These are phyloP conservation scores for Lentithecium fluviatile DNA, from an alignment of 495 filamentous ascomycete species.

Conservation along the genomic window DNA sequence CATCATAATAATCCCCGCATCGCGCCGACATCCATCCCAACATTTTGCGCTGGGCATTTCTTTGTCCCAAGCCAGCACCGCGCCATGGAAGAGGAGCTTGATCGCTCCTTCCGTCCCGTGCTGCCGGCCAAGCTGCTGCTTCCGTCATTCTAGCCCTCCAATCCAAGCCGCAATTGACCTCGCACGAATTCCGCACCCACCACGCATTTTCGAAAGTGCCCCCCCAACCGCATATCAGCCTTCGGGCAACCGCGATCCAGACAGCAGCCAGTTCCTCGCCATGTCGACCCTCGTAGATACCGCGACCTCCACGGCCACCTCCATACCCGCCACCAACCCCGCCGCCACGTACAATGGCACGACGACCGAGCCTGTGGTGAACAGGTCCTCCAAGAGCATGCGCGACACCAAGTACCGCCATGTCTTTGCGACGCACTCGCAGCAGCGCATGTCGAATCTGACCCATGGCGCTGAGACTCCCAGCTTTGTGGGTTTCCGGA, in stretches of 20 bases:
- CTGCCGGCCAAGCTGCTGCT: constrained; percentile 15
- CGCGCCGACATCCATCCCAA: too few species aligned
- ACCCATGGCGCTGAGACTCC: constrained; percentile 76
- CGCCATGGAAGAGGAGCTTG: too few species aligned
- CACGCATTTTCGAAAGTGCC: constrained; percentile 2
- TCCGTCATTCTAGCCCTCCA: constrained; percentile 7
- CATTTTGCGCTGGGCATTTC: too few species aligned
- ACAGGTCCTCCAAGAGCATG: constrained; percentile 10
- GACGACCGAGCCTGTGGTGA: background rate
- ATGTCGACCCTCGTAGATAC: constrained; percentile 31
- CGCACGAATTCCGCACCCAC: constrained; percentile 5
- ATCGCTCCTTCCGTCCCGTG: too few species aligned
- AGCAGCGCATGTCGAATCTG: constrained; percentile 70
- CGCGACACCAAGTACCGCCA: constrained; percentile 73
- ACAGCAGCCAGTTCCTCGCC: background rate
- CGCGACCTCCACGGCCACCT: constrained; percentile 17
- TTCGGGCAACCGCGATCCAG: background rate
- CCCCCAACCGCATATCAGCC: constrained; percentile 6
- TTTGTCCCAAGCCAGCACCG: too few species aligned
- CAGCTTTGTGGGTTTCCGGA: constrained; percentile 90
- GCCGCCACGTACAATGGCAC: background rate
- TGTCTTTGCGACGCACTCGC: constrained; percentile 78
- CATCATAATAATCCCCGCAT: too few species aligned
- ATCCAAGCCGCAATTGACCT: constrained; percentile 6
- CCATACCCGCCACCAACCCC: constrained; percentile 1